Base-by-base conservation (phyloP, 768 basidiomycete genomes). In the Leccinum incarnatum region DNA sequence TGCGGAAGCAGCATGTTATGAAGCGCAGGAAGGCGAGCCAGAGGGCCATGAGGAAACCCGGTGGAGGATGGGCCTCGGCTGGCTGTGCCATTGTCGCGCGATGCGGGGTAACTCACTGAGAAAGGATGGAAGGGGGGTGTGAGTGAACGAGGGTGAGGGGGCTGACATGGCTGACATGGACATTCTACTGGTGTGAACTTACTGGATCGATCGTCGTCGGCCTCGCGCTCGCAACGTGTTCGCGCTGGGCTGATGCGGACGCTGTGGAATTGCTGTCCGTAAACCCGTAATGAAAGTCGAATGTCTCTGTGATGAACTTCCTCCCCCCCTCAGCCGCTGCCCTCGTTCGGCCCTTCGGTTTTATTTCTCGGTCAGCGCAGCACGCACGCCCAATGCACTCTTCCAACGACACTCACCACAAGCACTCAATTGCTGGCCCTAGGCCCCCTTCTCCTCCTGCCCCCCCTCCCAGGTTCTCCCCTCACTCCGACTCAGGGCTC, bases 401-500 rank as follows among this genome's bases (percentile, higher is more conserved):
- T 56, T 61, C 53, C 42, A 56, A 14, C 42, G 65, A 69, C 64
- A 56, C 47, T 62, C 64, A 66, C 37, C 63, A 58, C 15, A 50
- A 53, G 25, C 64, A 58, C 55, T 37, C 36, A 37, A 42, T 34
- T 34, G 32, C 37, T 5, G 27, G 50, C 32, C 32, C 50, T 19
- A 34, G 32, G 32, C 34, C 34, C 34, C 59, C 25, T 36, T 27
- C 57, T 14, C 51, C 56, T 2, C 57, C 40, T 27, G 48, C 42
- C 47, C 63, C 57, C 4, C 48, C 3, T 11, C 57, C 29, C 54
- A 47, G 46, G 34, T 17, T 25, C 27, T n/a, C 49, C 0, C 67
- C 72, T 2, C 61, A 63, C 25, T 72, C 72, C 0, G 71, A 72
- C 23, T 74, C 72, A 4, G 71, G 71, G 12, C 56, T 64, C 53